Conservation (phyloP, 2,329 filamentous ascomycete genomes). For the Microcyclospora pomicola region DNA sequence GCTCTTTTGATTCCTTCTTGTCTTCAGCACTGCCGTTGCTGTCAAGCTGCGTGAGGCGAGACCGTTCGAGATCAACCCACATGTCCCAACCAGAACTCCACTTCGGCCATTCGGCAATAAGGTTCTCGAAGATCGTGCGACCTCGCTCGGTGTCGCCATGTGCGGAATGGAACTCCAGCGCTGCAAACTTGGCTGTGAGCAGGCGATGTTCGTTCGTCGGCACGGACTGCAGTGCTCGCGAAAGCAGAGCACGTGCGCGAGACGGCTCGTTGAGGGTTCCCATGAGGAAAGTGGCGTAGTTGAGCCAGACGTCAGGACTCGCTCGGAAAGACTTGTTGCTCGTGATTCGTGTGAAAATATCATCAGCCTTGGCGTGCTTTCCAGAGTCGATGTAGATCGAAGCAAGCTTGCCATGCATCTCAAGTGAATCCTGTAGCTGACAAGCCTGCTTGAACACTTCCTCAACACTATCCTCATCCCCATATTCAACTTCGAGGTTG, state of each 20-base stretch:
- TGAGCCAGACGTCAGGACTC: conserved; percentile 71
- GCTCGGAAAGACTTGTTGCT: conserved; percentile 74
- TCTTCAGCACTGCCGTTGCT: conserved; percentile 19
- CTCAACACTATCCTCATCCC: conserved; percentile 63
- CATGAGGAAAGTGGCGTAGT: conserved; percentile 90
- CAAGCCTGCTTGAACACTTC: conserved; percentile 83
- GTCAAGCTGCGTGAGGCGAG: conserved; percentile 18
- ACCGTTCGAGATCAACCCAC: conserved; percentile 65
- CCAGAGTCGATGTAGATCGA: conserved; percentile 91
- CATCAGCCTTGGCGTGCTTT: conserved; percentile 75
- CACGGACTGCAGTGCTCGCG: conserved; percentile 74
- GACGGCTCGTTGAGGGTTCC: conserved; percentile 55
- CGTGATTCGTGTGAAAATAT: conserved; percentile 69
- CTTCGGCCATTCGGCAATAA: conserved; percentile 75
- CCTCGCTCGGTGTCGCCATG: conserved; percentile 80
- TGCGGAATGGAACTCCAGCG: conserved; percentile 75
- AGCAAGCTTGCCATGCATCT: conserved; percentile 76
- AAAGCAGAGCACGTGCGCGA: conserved; percentile 63
- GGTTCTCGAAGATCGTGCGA: conserved; percentile 82
- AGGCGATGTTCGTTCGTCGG: conserved; percentile 54
- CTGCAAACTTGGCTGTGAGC: conserved; percentile 75
- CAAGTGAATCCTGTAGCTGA: conserved; percentile 82
- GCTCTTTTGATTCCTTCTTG: conserved; percentile 46
- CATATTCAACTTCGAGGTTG: conserved; percentile 82
- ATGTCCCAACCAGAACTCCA: conserved; percentile 88